Base-by-base conservation (phyloP, 805 yeast genomes). In the Tetrapisispora fleetii region DNA sequence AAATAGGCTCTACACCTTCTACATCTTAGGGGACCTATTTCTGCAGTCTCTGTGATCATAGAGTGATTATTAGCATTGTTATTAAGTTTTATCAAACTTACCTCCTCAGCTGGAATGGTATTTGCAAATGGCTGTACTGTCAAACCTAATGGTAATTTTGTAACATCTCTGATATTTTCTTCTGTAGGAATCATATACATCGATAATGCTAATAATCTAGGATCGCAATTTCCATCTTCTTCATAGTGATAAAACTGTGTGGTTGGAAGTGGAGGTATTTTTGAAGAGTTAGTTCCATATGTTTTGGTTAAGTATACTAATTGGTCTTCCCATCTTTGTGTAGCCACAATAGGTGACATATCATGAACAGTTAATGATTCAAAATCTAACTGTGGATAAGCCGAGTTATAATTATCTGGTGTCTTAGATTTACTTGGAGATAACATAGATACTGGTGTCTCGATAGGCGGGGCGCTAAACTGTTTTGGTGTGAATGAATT, bases 1-100 rank as follows among this genome's bases (percentile, higher is more conserved):
- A 89, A 74, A 64, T 89, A 93, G 1, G 96, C 79, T 48, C 96
- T 78, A 68, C 99, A 93, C 52, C 98, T 81, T 55, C 79, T 77
- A 67, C 99, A 93, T 56, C 99, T 77, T 33, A 95, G 82, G 0
- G 96, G 22, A 72, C 67, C 69, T 4, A 35, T 14, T 18, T 41
- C 37, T 5, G 24, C 5, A 32, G 13, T 32, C 30, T 41, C 44
- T 11, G 28, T 19, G 3, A 32, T 13, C 2, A 41, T 16, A 11
- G 37, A 11, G 9, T 24, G 36, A 32, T 18, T 18, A 8, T 14
- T 13, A 78, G 76, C 37, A 3, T 48, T 48, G 32, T 50, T 48
- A 11, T 38, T 27, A 3, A 49, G 16, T 13, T 42, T 54, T 9
- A 57, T 81, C 4, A 75, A 73, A 0, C 95, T 95, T 1, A 89